Percentiles rank a stretch among this genome's conserved stretches.
phyloP scores from a whole-genome alignment of 2,329 filamentous ascomycete genomes.

The Shiraia sp. region DNA sequence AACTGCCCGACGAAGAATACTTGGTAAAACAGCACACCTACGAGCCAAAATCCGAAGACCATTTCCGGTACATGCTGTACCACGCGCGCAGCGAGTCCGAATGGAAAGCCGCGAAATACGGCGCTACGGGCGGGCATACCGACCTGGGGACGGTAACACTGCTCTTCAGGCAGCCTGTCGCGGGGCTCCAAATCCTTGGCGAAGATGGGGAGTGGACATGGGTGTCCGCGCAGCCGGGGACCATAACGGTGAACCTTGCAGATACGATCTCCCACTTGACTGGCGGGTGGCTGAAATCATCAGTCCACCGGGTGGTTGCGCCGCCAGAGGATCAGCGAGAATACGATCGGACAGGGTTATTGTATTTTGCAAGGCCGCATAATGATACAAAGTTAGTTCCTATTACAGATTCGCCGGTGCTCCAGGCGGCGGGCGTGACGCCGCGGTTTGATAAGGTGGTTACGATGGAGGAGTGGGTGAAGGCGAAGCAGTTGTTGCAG shows the following conservation, averaged over 20 bases:
- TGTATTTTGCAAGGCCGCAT: conserved; percentile 56
- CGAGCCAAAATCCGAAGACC: conserved; percentile 61
- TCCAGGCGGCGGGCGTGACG: conserved; percentile 39
- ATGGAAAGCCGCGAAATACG: conserved; percentile 47
- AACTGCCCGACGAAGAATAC: conserved; percentile 63
- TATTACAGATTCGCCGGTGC: conserved; percentile 43
- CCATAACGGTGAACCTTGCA: conserved; percentile 48
- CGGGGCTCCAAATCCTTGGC: conserved; percentile 58
- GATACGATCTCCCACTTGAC: conserved; percentile 47
- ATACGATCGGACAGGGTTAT: conserved; percentile 53
- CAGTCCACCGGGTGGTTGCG: conserved; percentile 54
- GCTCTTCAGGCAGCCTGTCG: conserved; percentile 63
- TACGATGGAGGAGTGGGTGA: conserved; percentile 44
- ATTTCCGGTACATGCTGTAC: conserved; percentile 67
- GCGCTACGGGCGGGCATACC: conserved; percentile 58
- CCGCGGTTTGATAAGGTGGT: conserved; percentile 47
- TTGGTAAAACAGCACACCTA: conserved; percentile 62
- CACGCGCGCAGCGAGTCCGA: conserved; percentile 54
- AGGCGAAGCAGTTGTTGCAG: conserved; percentile 29
- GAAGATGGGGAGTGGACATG: conserved; percentile 48
- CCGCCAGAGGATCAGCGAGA: conserved; percentile 55
- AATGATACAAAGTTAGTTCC: conserved; percentile 45
- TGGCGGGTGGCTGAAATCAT: conserved; percentile 52
- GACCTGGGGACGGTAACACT: conserved; percentile 62
- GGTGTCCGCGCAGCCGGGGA: conserved; percentile 46